phyloP scores from a whole-genome alignment of 163 green algal species.

The Picocystis sp. region DNA sequence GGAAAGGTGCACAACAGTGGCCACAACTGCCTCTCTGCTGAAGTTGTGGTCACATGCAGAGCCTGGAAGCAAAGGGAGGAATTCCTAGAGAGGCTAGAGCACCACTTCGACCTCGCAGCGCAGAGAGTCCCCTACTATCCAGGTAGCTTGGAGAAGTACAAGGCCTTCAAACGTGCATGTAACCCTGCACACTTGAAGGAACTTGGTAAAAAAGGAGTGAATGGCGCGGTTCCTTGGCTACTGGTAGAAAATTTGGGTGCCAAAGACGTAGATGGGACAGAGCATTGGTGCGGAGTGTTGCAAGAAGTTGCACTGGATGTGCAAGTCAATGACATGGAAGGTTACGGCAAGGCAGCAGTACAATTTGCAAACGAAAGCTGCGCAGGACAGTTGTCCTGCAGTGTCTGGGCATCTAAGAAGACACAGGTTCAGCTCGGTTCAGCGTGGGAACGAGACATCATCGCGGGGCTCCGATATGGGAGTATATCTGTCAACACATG shows the following conservation, averaged over 20 bases:
- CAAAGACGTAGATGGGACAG: constrained; percentile 1
- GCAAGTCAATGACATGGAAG: constrained; percentile 10
- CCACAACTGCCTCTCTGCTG: constrained; percentile 64
- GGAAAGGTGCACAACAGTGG: constrained; percentile 49
- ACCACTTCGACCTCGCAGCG: constrained; percentile 12
- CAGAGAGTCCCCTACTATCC: constrained; percentile 49
- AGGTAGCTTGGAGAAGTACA: constrained; percentile 11
- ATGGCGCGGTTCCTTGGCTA: neutral
- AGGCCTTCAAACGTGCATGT: neutral
- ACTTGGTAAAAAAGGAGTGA: neutral
- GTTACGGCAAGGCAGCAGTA: constrained; percentile 30
- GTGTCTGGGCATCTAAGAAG: constrained; percentile 30
- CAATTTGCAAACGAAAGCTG: constrained; percentile 44
- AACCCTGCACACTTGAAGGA: neutral
- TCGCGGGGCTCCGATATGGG: constrained; percentile 44
- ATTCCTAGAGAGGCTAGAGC: constrained; percentile 40
- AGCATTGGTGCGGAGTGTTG: constrained; percentile 10
- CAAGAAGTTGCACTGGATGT: constrained; percentile 1
- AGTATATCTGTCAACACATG: constrained; percentile 40
- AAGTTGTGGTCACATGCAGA: constrained; percentile 47
- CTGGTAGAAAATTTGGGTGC: neutral
- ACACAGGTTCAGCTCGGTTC: constrained; percentile 6
- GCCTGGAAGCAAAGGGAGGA: constrained; percentile 46
- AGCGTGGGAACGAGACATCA: neutral
- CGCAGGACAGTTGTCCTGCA: constrained; percentile 47